Conservation (phyloP, 2,329 filamentous ascomycete genomes). For the Canariomyces notabilis region DNA sequence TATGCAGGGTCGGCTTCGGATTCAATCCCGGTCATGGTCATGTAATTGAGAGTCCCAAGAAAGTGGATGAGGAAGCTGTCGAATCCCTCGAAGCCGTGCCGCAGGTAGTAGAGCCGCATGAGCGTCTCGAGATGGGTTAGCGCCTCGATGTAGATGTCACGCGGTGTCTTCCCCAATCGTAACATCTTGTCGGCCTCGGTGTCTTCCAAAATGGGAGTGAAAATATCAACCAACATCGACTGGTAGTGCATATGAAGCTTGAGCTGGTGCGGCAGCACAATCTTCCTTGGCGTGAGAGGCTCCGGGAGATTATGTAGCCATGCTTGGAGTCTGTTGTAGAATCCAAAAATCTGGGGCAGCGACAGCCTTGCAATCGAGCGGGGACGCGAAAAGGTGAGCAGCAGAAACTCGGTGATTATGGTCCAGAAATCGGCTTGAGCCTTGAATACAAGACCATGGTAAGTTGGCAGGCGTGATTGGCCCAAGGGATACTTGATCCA, state of each 20-base stretch:
- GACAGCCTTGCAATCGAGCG: slow-evolving; percentile 12
- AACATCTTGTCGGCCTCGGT: slow-evolving; percentile 7
- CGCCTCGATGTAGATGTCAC: slow-evolving; percentile 21
- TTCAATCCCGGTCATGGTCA: slow-evolving; percentile 19
- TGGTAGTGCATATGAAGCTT: slow-evolving; percentile 30
- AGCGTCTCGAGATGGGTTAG: slow-evolving; percentile 30
- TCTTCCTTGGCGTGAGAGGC: slow-evolving; percentile 23
- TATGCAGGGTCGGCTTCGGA: slow-evolving; percentile 9
- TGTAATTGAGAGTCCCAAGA: slow-evolving; percentile 18
- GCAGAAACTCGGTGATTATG: slow-evolving; percentile 27
- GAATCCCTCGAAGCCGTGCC: slow-evolving; percentile 29
- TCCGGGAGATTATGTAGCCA: slow-evolving; percentile 26
- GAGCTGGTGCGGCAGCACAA: slow-evolving; percentile 29
- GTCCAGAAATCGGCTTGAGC: slow-evolving; percentile 28
- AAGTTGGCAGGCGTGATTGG: slow-evolving; percentile 20
- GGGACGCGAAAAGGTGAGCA: slow-evolving; percentile 19
- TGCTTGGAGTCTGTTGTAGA: slow-evolving; percentile 18
- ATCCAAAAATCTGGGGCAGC: slow-evolving; percentile 21
- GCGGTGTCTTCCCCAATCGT: slow-evolving; percentile 8
- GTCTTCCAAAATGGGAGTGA: slow-evolving; percentile 17
- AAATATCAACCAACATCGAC: slow-evolving; percentile 18
- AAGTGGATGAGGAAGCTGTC: slow-evolving; percentile 23
- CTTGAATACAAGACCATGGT: slow-evolving; percentile 27
- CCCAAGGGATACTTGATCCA: slow-evolving; percentile 29
- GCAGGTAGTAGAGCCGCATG: slow-evolving; percentile 32